Evolutionary conservation across 179 eudicot species (phyloP).

Genomic region (Heliamphora pulchella): DNA sequence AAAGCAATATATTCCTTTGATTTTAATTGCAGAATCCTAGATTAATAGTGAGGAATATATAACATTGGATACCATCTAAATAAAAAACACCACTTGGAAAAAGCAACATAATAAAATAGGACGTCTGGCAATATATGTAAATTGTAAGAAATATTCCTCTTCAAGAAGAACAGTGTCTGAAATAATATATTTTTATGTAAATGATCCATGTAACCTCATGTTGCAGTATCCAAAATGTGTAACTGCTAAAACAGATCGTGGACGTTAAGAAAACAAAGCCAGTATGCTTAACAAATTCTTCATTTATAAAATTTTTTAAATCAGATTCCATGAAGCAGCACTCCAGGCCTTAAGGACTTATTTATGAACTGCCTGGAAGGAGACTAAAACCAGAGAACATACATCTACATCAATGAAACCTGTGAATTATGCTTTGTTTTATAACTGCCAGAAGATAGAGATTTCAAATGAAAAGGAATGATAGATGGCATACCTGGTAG

Average conservation of each 20-base stretch:
- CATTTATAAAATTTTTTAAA: neutral
- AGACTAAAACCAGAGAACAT: neutral
- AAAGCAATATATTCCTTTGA: no score
- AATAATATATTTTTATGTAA: no score
- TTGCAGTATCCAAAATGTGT: neutral
- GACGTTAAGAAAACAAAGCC: neutral
- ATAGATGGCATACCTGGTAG: conserved; percentile 44
- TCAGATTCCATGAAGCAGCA: neutral
- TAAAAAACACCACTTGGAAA: no score
- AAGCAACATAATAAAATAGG: no score
- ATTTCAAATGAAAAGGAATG: neutral
- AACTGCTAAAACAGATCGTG: neutral
- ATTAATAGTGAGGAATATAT: no score
- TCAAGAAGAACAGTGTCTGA: no score
- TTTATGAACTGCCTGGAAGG: neutral
- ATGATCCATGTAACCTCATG: no score
- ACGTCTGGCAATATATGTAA: no score
- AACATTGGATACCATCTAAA: no score
- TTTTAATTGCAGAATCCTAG: no score
- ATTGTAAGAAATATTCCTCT: no score
- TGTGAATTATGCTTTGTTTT: neutral
- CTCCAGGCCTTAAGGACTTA: neutral
- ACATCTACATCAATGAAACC: neutral
- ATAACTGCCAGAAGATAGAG: conserved; percentile 5
- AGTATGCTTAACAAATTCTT: neutral